These are phyloP conservation scores for Barnettozyma vustinii DNA, from an alignment of 805 yeast species.

Conservation along the genomic window DNA sequence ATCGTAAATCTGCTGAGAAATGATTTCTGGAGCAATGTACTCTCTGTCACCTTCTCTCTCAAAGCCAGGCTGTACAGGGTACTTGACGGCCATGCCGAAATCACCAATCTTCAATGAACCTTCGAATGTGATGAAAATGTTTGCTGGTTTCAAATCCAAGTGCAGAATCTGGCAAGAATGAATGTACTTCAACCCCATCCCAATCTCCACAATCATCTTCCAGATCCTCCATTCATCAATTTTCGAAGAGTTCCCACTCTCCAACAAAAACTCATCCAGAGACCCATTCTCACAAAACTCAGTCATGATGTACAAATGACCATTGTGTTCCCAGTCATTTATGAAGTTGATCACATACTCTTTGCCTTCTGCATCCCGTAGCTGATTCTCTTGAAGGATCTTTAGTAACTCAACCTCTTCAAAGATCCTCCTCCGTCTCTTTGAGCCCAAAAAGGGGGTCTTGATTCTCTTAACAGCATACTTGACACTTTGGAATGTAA, in stretches of 20 bases:
- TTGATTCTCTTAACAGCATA: slow-evolving; percentile 89
- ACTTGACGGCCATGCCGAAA: slow-evolving; percentile 86
- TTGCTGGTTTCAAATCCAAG: slow-evolving; percentile 92
- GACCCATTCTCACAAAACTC: slow-evolving; percentile 95
- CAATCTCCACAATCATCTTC: slow-evolving; percentile 85
- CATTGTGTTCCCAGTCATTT: slow-evolving; percentile 80
- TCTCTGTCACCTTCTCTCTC: slow-evolving; percentile 97
- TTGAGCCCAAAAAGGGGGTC: slow-evolving; percentile 51
- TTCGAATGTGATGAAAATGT: slow-evolving; percentile 89
- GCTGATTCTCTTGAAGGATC: slow-evolving; percentile 33
- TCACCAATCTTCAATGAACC: slow-evolving; percentile 94
- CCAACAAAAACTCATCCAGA: slow-evolving; percentile 70
- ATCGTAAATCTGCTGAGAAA: slow-evolving; percentile 75
- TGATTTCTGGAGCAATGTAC: slow-evolving; percentile 95
- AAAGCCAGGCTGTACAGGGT: slow-evolving; percentile 61
- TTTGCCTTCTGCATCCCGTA: slow-evolving; percentile 52
- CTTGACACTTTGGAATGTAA: slow-evolving; percentile 55
- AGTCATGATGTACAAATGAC: slow-evolving; percentile 83
- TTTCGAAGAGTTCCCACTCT: slow-evolving; percentile 67
- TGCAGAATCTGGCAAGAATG: slow-evolving; percentile 78
- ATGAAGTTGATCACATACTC: slow-evolving; percentile 75
- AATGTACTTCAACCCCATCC: slow-evolving; percentile 73
- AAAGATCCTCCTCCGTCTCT: slow-evolving; percentile 53
- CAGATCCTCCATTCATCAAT: slow-evolving; percentile 97
- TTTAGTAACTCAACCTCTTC: slow-evolving; percentile 75